Evolutionary conservation across 495 filamentous ascomycete genomes (phyloP).

Genomic region (Penicillium egyptiacum): DNA sequence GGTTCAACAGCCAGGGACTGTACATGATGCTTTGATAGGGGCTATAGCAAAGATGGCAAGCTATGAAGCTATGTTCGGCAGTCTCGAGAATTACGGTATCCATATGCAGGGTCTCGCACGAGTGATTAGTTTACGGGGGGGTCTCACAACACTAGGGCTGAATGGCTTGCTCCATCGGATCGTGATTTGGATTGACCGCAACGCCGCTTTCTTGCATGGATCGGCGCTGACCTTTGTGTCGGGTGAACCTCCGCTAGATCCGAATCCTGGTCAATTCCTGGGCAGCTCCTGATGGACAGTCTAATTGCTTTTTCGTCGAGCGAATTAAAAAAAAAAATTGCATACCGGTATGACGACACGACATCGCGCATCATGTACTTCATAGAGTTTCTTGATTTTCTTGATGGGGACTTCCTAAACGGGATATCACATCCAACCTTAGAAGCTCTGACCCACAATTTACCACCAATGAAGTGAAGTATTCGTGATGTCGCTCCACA

Average conservation of each 20-base stretch:
- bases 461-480: neutral
- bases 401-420: slow-evolving; percentile 9
- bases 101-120: slow-evolving; percentile 42
- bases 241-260: slow-evolving; percentile 22
- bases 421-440: slow-evolving; percentile 10
- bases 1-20: slow-evolving; percentile 6
- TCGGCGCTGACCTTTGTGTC: slow-evolving; percentile 9
- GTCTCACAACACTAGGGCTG: slow-evolving; percentile 37
- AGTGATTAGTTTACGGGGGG: slow-evolving; percentile 38
- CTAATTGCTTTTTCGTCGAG: too few species aligned
- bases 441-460: neutral
- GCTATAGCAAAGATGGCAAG: slow-evolving; percentile 51
- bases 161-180: slow-evolving; percentile 42
- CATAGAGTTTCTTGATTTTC: too few species aligned
- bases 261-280: slow-evolving; percentile 34
- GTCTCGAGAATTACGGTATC: slow-evolving; percentile 31
- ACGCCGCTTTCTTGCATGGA: slow-evolving; percentile 39
- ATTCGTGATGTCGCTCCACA: neutral
- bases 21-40: slow-evolving; percentile 39
- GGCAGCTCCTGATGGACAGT: slow-evolving; percentile 21
- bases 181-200: slow-evolving; percentile 47
- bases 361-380: too few species aligned
- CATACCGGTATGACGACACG: too few species aligned
- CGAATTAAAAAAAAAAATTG: too few species aligned
- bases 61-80: slow-evolving; percentile 49